Evolutionary conservation across 257 asterid genomes (phyloP).

Genomic region (Linderniella brevidens): DNA sequence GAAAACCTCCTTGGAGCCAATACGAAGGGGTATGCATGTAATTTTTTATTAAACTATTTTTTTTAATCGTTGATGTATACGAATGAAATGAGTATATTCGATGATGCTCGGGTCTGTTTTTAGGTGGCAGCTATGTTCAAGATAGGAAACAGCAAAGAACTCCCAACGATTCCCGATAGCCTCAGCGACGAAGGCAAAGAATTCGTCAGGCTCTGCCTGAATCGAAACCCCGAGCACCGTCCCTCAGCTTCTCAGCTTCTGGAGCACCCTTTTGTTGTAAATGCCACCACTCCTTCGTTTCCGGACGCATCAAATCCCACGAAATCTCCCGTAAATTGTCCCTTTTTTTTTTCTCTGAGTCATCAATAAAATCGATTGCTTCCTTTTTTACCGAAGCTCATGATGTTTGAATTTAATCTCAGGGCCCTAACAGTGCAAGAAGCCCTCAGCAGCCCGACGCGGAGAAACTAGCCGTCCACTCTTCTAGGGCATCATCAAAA

Average conservation of each 20-base stretch:
- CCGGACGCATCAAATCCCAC: conserved; percentile 41
- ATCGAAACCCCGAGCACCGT: conserved; percentile 73
- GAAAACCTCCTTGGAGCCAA: conserved; percentile 98
- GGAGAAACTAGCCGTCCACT: conserved; percentile 72
- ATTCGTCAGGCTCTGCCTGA: conserved; percentile 77
- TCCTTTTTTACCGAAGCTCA: neutral
- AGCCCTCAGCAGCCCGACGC: conserved; percentile 38
- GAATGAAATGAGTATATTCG: neutral
- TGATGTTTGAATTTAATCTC: conserved; percentile 12
- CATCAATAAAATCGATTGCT: conserved; percentile 1
- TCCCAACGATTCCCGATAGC: conserved; percentile 78
- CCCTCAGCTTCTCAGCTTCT: conserved; percentile 74
- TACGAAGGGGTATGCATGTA: conserved; percentile 86
- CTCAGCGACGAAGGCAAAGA: conserved; percentile 90
- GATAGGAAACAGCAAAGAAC: conserved; percentile 91
- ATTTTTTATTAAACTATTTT: conserved; percentile 6
- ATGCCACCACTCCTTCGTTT: conserved; percentile 37
- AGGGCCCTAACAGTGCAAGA: conserved; percentile 52
- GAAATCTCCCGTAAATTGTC: conserved; percentile 36
- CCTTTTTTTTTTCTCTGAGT: conserved; percentile 8
- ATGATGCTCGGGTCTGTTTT: conserved; percentile 19
- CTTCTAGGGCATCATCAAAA: conserved; percentile 60
- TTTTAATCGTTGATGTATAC: neutral
- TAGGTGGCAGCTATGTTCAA: conserved; percentile 98
- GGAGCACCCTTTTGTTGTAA: conserved; percentile 81